phyloP scores from a whole-genome alignment of 352 stramenopile genomes.

The Labyrinthula sp. region DNA sequence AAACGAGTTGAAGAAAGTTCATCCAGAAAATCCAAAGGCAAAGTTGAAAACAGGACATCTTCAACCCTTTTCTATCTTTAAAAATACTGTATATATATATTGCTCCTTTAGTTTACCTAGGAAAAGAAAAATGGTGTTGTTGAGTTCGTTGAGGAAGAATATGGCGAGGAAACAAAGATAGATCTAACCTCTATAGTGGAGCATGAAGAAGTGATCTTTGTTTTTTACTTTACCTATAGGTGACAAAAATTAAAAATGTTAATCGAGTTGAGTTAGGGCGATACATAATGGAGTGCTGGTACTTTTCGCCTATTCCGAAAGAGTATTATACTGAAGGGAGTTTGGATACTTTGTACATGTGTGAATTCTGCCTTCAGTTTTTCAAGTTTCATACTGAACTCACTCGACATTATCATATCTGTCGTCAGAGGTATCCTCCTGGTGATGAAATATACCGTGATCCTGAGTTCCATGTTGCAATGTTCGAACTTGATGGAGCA shows the following conservation, averaged over 20 bases:
- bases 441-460: conserved; percentile 45
- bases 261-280: conserved; percentile 52
- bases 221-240: too few relatives aligned
- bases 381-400: conserved; percentile 46
- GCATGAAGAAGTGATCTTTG: too few relatives aligned
- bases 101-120: too few relatives aligned
- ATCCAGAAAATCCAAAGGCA: too few relatives aligned
- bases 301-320: conserved; percentile 61
- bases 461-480: conserved; percentile 48
- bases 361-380: conserved; percentile 69
- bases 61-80: too few relatives aligned
- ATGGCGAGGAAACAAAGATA: conserved; percentile 40
- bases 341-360: conserved; percentile 53
- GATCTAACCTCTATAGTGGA: conserved; percentile 51
- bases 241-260: conserved; percentile 74
- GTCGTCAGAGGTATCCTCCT: conserved; percentile 38
- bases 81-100: too few relatives aligned
- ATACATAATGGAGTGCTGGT: conserved; percentile 67
- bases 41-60: too few relatives aligned
- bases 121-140: conserved; percentile 9
- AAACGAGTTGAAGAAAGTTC: too few relatives aligned
- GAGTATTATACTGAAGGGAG: conserved; percentile 42
- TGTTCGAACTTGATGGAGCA: conserved; percentile 68
- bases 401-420: conserved; percentile 34
- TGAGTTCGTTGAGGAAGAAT: conserved; percentile 31